A percentile compares a stretch with the other conserved stretches of the same genome.
These are phyloP conservation scores for Chaetomium fimeti DNA, from an alignment of 495 filamentous ascomycete genomes.

Conservation along the genomic window DNA sequence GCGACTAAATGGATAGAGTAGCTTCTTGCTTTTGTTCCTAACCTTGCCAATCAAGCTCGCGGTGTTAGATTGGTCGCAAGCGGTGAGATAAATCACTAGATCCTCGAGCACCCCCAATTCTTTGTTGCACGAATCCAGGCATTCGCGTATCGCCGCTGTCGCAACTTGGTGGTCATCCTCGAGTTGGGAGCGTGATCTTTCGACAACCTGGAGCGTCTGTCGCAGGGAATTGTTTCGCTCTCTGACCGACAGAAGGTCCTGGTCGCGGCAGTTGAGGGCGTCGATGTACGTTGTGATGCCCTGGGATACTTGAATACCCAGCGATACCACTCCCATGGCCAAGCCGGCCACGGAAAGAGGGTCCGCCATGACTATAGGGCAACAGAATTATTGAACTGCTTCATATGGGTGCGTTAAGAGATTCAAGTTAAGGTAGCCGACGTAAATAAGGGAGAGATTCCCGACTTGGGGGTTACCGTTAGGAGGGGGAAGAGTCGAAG, in stretches of 20 bases:
- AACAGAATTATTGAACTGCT: too few relatives aligned
- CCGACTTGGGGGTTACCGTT: too few relatives aligned
- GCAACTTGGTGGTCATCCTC: neutral
- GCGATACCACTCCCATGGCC: neutral
- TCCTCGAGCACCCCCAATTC: neutral
- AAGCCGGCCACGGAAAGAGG: conserved; percentile 2
- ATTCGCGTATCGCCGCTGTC: neutral
- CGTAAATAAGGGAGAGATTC: too few relatives aligned
- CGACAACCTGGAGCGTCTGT: neutral
- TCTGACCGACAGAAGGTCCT: neutral
- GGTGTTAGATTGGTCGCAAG: neutral
- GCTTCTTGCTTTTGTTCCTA: neutral
- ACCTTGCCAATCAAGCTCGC: neutral
- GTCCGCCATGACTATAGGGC: neutral
- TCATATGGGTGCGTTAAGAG: too few relatives aligned
- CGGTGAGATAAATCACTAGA: neutral
- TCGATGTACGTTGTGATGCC: conserved; percentile 4
- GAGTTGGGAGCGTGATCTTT: neutral
- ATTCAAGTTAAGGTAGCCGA: too few relatives aligned
- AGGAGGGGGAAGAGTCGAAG: too few relatives aligned
- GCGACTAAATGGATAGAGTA: conserved; percentile 10
- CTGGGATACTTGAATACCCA: neutral
- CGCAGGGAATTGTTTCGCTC: neutral
- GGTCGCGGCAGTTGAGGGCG: conserved; percentile 8
- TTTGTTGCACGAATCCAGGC: neutral